Evolutionary conservation across 371 early-diverging fungal species (phyloP), one percentile per base, ranked within the genome.

Genomic region (Lichtheimia ramosa): DNA sequence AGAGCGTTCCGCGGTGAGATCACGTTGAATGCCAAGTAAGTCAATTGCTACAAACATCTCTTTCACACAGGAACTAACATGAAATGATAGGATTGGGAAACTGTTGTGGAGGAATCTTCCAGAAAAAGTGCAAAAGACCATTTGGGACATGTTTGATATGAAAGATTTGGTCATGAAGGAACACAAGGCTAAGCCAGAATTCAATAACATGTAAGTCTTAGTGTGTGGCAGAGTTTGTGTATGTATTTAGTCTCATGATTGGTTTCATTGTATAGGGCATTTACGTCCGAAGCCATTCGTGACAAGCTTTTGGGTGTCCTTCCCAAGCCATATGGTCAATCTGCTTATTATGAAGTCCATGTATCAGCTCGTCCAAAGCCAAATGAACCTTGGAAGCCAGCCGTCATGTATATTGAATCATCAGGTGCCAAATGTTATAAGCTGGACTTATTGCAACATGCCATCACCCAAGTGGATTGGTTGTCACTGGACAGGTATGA

Each of bases 71-170:
- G 13, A 14, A 13, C 5, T 16, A 20, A 18, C 3, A 16, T 15
- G 27, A 50, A 7, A 53, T 23, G 24, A 28, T 61, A 81, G 82
- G 49, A 51, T 78, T 13, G 83, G 83, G 6, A 80, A 80, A 48
- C 64, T 76, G 0, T 14, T 78, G 2, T 80, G 79, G 74, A 43
- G 48, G 2, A 58, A 76, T 23, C 21, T 71, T 6, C 20, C 58
- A 5, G 34, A 56, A 1, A 63, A 56, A 4, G 42, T 69, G 2
- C 54, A 50, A 14, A 28, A 48, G 13, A 54, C 40, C 8, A 56
- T 78, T 12, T 82, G 83, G 83, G 58, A 64, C 7, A 71, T 58
- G 39, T 48, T 61, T 5, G 74, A 77, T 27, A 62, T 82, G 8
- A 71, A 70, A 20, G 76, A 79, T 56, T 54, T 80, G 15, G 43